A percentile compares a stretch with the other conserved stretches of the same genome.
Evolutionary conservation across 345 rosid species (phyloP).

Genomic region (Euphorbia tirucalli): DNA sequence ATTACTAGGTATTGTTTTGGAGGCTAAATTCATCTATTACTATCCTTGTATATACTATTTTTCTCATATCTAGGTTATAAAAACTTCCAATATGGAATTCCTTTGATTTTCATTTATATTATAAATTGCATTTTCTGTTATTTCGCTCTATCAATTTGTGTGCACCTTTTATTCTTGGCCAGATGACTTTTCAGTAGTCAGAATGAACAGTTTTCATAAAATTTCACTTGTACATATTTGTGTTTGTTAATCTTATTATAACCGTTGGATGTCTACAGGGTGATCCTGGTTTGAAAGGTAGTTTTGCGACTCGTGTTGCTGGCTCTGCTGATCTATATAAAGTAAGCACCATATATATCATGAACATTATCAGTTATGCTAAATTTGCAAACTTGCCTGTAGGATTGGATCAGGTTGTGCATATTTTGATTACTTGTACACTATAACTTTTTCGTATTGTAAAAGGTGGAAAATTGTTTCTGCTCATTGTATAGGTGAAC

Average conservation of each 20-base stretch:
- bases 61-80: neutral
- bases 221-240: neutral
- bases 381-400: neutral
- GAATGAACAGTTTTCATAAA: neutral
- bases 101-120: neutral
- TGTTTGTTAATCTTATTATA: slow-evolving; percentile 8
- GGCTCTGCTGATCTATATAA: slow-evolving; percentile 86
- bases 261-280: slow-evolving; percentile 46
- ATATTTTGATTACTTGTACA: neutral
- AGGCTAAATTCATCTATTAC: neutral
- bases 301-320: slow-evolving; percentile 78
- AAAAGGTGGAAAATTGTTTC: neutral
- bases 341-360: slow-evolving; percentile 36
- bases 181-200: neutral
- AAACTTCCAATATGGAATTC: neutral
- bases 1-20: neutral
- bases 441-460: neutral
- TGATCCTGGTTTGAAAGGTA: slow-evolving; percentile 89
- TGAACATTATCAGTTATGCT: slow-evolving; percentile 7
- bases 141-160: neutral
- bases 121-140: neutral
- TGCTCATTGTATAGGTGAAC: slow-evolving; percentile 51
- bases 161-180: neutral
- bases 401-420: neutral
- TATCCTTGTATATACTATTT: neutral